Percentiles rank a stretch among this genome's conserved stretches.
phyloP scores from a whole-genome alignment of 768 basidiomycete species.

The Podaxis rugospora region DNA sequence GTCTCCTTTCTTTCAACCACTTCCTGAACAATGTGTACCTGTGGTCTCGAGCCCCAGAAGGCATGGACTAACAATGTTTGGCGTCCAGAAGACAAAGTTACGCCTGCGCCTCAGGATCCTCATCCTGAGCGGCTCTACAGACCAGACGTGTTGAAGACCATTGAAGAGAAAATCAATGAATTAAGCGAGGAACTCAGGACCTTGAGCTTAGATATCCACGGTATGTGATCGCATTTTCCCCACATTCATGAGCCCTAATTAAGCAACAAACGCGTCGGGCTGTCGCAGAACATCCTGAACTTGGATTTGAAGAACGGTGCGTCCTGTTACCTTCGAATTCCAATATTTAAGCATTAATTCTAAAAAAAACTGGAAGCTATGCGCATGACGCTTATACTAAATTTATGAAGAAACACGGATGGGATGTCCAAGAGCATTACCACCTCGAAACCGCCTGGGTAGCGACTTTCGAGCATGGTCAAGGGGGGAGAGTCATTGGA shows the following conservation, averaged over 20 bases:
- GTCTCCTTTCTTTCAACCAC: not conserved
- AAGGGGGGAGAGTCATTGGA: conserved; percentile 67
- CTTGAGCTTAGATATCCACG: conserved; percentile 71
- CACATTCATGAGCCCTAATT: not conserved
- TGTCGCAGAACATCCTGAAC: conserved; percentile 60
- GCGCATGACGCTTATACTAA: conserved; percentile 67
- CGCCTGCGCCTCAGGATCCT: conserved; percentile 28
- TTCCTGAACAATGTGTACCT: conserved; percentile 18
- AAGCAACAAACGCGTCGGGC: not conserved
- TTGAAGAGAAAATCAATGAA: conserved; percentile 48
- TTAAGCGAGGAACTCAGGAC: conserved; percentile 51
- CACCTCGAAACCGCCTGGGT: conserved; percentile 72
- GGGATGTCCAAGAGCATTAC: conserved; percentile 56
- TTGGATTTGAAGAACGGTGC: conserved; percentile 64
- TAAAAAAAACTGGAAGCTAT: conserved; percentile 34
- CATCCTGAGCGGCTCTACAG: conserved; percentile 37
- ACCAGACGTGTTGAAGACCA: conserved; percentile 56
- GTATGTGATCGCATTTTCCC: conserved; percentile 28
- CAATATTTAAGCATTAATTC: not conserved
- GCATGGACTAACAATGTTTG: conserved; percentile 27
- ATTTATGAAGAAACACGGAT: conserved; percentile 66
- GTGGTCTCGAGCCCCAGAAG: conserved; percentile 12
- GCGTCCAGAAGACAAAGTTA: conserved; percentile 34
- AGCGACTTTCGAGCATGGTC: conserved; percentile 60
- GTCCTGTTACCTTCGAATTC: conserved; percentile 11